A percentile compares a stretch with the other conserved stretches of the same genome.
Conservation (phyloP, 441 rosid species). For the Pelargonium citronellum region DNA sequence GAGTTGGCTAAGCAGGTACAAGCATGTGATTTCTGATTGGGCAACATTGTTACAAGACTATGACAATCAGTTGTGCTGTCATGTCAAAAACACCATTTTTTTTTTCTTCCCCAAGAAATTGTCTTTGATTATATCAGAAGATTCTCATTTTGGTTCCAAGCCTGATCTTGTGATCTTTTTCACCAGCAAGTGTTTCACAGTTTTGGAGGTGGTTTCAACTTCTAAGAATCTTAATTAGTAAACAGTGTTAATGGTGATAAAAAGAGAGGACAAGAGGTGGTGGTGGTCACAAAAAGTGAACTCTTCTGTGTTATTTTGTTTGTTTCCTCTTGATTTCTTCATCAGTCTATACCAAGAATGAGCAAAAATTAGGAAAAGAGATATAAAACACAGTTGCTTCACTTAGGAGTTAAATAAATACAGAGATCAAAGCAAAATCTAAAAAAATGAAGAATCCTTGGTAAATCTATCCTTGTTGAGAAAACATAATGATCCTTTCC, state of each 20-base stretch:
- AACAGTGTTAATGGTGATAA: background rate
- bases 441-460: too few relatives aligned
- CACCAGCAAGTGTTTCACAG: background rate
- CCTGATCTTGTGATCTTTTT: background rate
- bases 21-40: constrained; percentile 2
- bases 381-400: too few relatives aligned
- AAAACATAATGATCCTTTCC: too few relatives aligned
- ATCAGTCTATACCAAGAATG: background rate
- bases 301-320: background rate
- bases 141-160: too few relatives aligned
- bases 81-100: background rate
- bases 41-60: background rate
- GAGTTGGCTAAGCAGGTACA: background rate
- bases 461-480: too few relatives aligned
- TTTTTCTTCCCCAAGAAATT: too few relatives aligned
- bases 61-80: constrained; percentile 7
- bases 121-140: too few relatives aligned
- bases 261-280: background rate
- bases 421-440: too few relatives aligned
- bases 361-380: too few relatives aligned
- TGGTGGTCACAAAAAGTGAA: background rate
- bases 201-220: background rate
- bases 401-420: too few relatives aligned
- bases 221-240: background rate
- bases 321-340: constrained; percentile 4